Evolutionary conservation across 495 filamentous ascomycete genomes (phyloP).

Genomic region (Terfezia claveryi): DNA sequence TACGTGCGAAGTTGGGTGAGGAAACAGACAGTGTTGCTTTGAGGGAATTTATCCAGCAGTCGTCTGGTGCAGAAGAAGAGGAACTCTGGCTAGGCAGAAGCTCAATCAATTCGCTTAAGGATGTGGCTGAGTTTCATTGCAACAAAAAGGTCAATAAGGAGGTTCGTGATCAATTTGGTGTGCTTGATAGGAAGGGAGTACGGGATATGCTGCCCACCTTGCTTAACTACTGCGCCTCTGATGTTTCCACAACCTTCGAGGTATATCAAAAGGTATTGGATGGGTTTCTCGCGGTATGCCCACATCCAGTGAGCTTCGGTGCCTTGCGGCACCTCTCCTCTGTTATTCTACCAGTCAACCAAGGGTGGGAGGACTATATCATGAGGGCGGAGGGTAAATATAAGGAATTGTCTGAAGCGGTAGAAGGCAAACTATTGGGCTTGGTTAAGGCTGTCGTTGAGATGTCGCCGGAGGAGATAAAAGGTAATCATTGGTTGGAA

Average conservation of each 20-base stretch:
- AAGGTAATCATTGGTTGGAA: constrained; percentile 69
- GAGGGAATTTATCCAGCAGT: constrained; percentile 7
- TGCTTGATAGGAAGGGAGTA: constrained; percentile 49
- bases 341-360: constrained; percentile 74
- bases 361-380: constrained; percentile 69
- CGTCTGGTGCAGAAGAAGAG: constrained; percentile 49
- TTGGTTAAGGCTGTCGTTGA: constrained; percentile 56
- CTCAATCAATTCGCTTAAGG: constrained; percentile 81
- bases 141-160: constrained; percentile 80
- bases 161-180: constrained; percentile 67
- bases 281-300: constrained; percentile 65
- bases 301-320: constrained; percentile 92
- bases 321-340: constrained; percentile 79
- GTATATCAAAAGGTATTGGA: constrained; percentile 86
- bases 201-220: constrained; percentile 51
- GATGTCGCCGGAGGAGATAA: constrained; percentile 35
- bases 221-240: constrained; percentile 85
- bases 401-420: constrained; percentile 46
- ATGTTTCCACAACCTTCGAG: constrained; percentile 77
- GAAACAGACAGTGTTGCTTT: constrained; percentile 33
- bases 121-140: constrained; percentile 94
- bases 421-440: constrained; percentile 46
- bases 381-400: constrained; percentile 67
- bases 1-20: constrained; percentile 56
- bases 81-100: constrained; percentile 89